Conservation (phyloP, 768 basidiomycete genomes). For the Leccinum subtestaceum region DNA sequence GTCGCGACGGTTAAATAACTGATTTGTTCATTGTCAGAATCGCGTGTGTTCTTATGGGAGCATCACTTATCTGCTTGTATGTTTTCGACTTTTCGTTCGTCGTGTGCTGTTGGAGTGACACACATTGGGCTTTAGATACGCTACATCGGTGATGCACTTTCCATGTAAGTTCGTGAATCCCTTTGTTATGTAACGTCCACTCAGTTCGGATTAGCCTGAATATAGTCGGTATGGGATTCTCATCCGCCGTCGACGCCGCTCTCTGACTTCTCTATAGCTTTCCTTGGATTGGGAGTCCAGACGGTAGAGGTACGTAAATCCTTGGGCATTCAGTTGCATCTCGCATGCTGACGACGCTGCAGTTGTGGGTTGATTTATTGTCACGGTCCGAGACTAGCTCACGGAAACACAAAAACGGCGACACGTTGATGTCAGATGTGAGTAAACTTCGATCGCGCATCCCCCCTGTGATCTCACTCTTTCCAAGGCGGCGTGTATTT, state of each 20-base stretch:
- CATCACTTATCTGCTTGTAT: constrained; percentile 10
- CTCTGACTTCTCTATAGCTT: constrained; percentile 8
- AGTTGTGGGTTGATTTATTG: constrained; percentile 15
- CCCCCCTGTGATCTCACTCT: neutral
- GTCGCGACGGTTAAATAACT: neutral
- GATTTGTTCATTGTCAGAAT: neutral
- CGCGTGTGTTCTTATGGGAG: neutral
- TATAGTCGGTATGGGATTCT: constrained; percentile 3
- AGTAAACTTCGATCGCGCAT: neutral
- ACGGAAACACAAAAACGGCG: neutral
- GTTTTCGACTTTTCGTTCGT: neutral
- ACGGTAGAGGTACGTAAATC: constrained; percentile 6
- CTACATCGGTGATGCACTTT: constrained; percentile 20
- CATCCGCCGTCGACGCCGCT: neutral
- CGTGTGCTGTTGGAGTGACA: neutral
- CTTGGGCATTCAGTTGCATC: neutral
- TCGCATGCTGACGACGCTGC: neutral
- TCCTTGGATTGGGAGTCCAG: constrained; percentile 6
- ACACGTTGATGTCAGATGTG: constrained; percentile 4
- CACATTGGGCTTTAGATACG: constrained; percentile 14
- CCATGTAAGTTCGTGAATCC: constrained; percentile 10
- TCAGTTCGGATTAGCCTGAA: constrained; percentile 9
- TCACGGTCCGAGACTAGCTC: neutral
- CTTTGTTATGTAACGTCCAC: neutral
- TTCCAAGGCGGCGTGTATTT: constrained; percentile 9